phyloP scores from a whole-genome alignment of 2,329 filamentous ascomycete genomes.

The Epichloe baconii region DNA sequence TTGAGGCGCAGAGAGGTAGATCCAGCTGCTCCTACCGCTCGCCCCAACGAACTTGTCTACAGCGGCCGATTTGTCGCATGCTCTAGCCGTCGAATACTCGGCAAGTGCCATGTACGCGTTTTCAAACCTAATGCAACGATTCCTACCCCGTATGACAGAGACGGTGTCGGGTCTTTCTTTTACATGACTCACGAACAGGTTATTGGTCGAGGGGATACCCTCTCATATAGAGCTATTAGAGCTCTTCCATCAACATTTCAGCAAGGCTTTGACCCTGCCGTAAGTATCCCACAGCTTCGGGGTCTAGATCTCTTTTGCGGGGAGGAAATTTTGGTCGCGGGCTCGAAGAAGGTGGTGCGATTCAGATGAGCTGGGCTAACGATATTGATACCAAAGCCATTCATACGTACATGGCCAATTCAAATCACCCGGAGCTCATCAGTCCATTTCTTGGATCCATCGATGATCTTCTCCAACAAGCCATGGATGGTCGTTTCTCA shows the following conservation, averaged over 20 bases:
- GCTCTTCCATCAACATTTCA: conserved; percentile 25
- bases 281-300: conserved; percentile 27
- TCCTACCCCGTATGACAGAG: conserved; percentile 49
- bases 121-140: conserved; percentile 34
- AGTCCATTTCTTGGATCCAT: conserved; percentile 58
- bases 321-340: conserved; percentile 67
- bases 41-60: conserved; percentile 47
- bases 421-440: conserved; percentile 23
- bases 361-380: conserved; percentile 54
- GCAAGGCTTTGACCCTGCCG: conserved; percentile 41
- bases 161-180: conserved; percentile 54
- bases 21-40: conserved; percentile 13
- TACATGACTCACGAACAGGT: conserved; percentile 38
- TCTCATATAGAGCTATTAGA: conserved; percentile 22
- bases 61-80: conserved; percentile 31
- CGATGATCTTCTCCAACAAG: conserved; percentile 48
- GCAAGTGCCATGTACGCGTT: conserved; percentile 46
- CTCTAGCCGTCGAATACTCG: conserved; percentile 28
- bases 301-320: conserved; percentile 68
- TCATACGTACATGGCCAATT: conserved; percentile 62
- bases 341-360: conserved; percentile 55
- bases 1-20: conserved; percentile 33
- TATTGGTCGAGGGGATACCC: not conserved
- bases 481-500: conserved; percentile 37
- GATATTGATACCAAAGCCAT: conserved; percentile 53